phyloP scores from a whole-genome alignment of 1,139 yeast genomes.

The Kluyveromyces sp. region DNA sequence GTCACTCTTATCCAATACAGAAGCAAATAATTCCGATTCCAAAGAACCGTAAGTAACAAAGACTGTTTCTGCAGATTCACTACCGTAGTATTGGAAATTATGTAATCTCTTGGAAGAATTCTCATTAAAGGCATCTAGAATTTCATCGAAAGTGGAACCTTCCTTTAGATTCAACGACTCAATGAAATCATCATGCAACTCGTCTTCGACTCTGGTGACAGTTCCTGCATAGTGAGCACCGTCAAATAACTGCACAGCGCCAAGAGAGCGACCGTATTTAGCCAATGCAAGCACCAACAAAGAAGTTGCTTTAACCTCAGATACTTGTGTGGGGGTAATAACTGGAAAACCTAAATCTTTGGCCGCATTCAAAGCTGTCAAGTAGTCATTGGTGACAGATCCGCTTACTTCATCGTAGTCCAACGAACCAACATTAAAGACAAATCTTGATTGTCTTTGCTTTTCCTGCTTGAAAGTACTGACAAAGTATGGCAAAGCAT shows the following conservation, averaged over 20 bases:
- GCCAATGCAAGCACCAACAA: constrained; percentile 62
- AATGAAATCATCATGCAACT: constrained; percentile 12
- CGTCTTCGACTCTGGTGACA: constrained; percentile 38
- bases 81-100: constrained; percentile 55
- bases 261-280: constrained; percentile 40
- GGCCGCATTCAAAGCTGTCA: constrained; percentile 57
- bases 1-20: constrained; percentile 35
- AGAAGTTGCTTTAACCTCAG: constrained; percentile 63
- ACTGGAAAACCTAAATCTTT: constrained; percentile 63
- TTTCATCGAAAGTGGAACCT: constrained; percentile 48
- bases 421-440: constrained; percentile 67
- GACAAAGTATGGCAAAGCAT: constrained; percentile 45
- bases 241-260: constrained; percentile 63
- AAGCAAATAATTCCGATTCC: constrained; percentile 49
- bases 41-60: constrained; percentile 72
- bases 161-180: constrained; percentile 29
- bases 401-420: constrained; percentile 52
- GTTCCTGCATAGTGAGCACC: constrained; percentile 64
- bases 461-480: constrained; percentile 46
- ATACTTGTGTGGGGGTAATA: constrained; percentile 53
- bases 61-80: constrained; percentile 53
- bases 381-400: constrained; percentile 57
- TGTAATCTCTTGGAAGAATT: constrained; percentile 38
- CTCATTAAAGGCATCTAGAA: constrained; percentile 51
- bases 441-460: constrained; percentile 39